Percentiles rank a stretch among this genome's conserved stretches.
Evolutionary conservation across 2,329 filamentous ascomycete genomes (phyloP).

Genomic region (Chaetothyriales sp.): DNA sequence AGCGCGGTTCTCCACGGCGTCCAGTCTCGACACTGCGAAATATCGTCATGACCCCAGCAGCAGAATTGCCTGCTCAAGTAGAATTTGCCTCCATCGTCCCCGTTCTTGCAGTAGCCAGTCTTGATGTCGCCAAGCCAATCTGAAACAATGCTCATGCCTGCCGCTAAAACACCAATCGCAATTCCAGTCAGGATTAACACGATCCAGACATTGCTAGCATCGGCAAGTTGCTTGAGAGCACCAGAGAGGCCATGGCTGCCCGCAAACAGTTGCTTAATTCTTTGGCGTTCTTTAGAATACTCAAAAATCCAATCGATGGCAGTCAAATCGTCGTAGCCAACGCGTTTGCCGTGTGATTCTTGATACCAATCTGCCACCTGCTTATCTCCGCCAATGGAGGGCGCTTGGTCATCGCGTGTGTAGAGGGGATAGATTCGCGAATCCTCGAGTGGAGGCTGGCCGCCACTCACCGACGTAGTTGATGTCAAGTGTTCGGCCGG

Average conservation of each 20-base stretch:
- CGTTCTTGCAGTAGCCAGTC: conserved; percentile 67
- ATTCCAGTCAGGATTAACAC: conserved; percentile 76
- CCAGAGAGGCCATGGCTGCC: conserved; percentile 55
- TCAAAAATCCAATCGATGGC: conserved; percentile 99
- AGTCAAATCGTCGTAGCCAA: conserved; percentile 90
- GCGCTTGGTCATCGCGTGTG: neutral
- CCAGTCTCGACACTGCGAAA: conserved; percentile 75
- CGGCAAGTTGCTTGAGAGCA: conserved; percentile 57
- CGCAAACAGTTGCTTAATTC: conserved; percentile 61
- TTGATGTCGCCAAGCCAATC: conserved; percentile 93
- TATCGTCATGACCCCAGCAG: conserved; percentile 77
- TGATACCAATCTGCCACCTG: conserved; percentile 63
- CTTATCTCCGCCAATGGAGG: neutral
- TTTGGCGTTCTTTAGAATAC: conserved; percentile 88
- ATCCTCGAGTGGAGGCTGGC: neutral
- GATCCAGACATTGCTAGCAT: conserved; percentile 84
- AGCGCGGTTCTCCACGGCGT: conserved; percentile 68
- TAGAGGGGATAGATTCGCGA: neutral
- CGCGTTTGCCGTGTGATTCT: conserved; percentile 75
- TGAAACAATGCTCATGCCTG: conserved; percentile 75
- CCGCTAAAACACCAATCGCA: conserved; percentile 70
- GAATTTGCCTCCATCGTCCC: conserved; percentile 68
- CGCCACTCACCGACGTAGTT: too few relatives aligned
- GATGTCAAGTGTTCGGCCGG: neutral
- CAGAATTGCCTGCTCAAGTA: conserved; percentile 88